Base-by-base conservation (phyloP, 441 rosid genomes). In the Aleurites moluccanus region DNA sequence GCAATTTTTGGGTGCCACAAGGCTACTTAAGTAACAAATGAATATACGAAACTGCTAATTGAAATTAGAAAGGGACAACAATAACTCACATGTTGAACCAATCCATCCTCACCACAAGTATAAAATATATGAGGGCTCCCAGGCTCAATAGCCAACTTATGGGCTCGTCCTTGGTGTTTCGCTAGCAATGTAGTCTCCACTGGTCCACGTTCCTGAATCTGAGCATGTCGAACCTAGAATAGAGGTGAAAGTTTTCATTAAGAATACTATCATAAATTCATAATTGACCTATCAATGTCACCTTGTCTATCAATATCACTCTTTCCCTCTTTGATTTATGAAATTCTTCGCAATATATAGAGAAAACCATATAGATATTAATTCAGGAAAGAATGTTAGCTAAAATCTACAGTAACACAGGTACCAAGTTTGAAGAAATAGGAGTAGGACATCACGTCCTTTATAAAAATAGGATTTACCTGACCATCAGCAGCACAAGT, bases 401-500 rank as follows among this genome's bases (percentile, higher is more conserved):
- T 42, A 49, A 27, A 52, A 45, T 45, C 14, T 18, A 69, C 18
- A 16, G 21, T 21, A 38, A 20, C 30, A 10, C 40, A 73, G 42
- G n/a, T 5, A 52, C 35, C 30, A 47, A 75, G 16, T 57, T 56
- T n/a, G 47, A 53, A 15, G 52, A 56, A 27, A 8, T 9, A 65
- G 62, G n/a, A 16, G 38, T 45, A 42, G 27, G 47, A 67, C 3
- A 62, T 38, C 40, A 62, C 49, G n/a, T 20, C 50, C 14, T 45
- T 27, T 25, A 6, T 4, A 45, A 38, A 61, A 28, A 68, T 56
- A 44, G 20, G 27, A 76, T 27, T 75, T 77, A 91, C 98, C 99
- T 89, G 87, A 62, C 98, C 99, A 81, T 93, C 99, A 0, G 97
- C 98, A 80, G 97, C 99, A 84, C 97, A 95, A 14, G 99, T 90